These are phyloP conservation scores for Aspergillus carbonarius DNA, from an alignment of 2,329 filamentous ascomycete genomes.

Conservation along the genomic window DNA sequence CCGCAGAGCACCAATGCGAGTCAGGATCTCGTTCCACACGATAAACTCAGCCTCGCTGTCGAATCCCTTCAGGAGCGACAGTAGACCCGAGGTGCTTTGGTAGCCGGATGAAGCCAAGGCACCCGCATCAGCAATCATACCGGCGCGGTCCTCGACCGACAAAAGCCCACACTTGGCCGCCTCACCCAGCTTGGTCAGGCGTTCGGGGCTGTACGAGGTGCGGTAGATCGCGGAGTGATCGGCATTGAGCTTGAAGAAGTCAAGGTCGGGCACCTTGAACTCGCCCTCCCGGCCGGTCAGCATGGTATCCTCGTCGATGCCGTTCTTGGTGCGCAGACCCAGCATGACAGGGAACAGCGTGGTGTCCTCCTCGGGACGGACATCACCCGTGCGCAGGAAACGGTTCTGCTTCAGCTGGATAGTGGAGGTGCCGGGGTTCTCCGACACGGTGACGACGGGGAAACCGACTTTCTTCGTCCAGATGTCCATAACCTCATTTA, in stretches of 20 bases:
- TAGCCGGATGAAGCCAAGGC: constrained; percentile 87
- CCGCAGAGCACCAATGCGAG: constrained; percentile 74
- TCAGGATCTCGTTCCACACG: constrained; percentile 90
- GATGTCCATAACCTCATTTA: constrained; percentile 86
- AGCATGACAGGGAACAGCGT: constrained; percentile 88
- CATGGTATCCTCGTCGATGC: constrained; percentile 73
- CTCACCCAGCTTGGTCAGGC: constrained; percentile 81
- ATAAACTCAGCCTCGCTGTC: constrained; percentile 80
- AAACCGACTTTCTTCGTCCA: constrained; percentile 98
- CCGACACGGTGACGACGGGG: constrained; percentile 83
- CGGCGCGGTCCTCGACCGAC: constrained; percentile 85
- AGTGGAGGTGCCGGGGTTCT: constrained; percentile 66
- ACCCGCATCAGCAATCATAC: constrained; percentile 91
- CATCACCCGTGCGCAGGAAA: constrained; percentile 87
- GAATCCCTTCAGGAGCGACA: constrained; percentile 83
- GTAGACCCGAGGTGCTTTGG: constrained; percentile 85
- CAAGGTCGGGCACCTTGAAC: constrained; percentile 73
- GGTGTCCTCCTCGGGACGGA: constrained; percentile 88
- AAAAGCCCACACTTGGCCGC: constrained; percentile 79
- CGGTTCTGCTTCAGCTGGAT: constrained; percentile 93
- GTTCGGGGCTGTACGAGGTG: constrained; percentile 80
- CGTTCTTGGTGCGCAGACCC: constrained; percentile 78
- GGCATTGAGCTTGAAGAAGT: constrained; percentile 96
- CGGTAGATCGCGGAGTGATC: constrained; percentile 92
- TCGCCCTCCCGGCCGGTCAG: constrained; percentile 70